Conservation (phyloP, 2,329 filamentous ascomycete species). For the Kalmusia sp. region DNA sequence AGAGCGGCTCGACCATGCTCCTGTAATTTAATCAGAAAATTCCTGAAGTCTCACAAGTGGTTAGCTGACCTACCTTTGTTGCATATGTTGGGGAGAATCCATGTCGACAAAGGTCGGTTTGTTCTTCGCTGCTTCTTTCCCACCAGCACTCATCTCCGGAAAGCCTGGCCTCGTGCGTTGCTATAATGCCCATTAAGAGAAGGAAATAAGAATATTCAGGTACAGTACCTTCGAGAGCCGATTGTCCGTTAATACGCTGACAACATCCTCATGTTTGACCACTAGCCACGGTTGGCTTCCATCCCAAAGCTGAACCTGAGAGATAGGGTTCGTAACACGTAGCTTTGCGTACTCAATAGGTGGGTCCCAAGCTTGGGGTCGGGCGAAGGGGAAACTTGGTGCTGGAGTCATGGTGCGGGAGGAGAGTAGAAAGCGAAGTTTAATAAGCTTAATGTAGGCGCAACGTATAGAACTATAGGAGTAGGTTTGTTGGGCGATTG, state of each 20-base stretch:
- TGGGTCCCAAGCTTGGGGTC: slow-evolving; percentile 50
- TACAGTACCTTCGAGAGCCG: slow-evolving; percentile 54
- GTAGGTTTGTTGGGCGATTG: too few relatives aligned
- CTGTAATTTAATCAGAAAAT: slow-evolving; percentile 24
- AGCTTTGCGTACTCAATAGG: slow-evolving; percentile 55
- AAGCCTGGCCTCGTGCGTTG: slow-evolving; percentile 50
- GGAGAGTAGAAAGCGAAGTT: too few relatives aligned
- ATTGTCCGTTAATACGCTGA: slow-evolving; percentile 52
- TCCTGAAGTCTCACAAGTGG: neutral
- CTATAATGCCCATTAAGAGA: slow-evolving; percentile 4
- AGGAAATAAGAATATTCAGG: neutral
- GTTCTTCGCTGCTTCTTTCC: slow-evolving; percentile 57
- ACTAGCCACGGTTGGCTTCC: slow-evolving; percentile 57
- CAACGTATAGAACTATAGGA: too few relatives aligned
- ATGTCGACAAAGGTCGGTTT: slow-evolving; percentile 61
- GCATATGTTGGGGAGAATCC: slow-evolving; percentile 57
- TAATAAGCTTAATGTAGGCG: too few relatives aligned
- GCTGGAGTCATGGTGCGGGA: slow-evolving; percentile 4
- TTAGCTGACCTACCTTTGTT: slow-evolving; percentile 46
- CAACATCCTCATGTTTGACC: slow-evolving; percentile 58
- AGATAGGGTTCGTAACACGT: slow-evolving; percentile 53
- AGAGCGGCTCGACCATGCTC: slow-evolving; percentile 56
- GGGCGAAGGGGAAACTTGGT: slow-evolving; percentile 59
- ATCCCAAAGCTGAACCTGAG: slow-evolving; percentile 56
- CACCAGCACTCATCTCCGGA: slow-evolving; percentile 56